A percentile compares a stretch with the other conserved stretches of the same genome.
phyloP scores from a whole-genome alignment of 1,139 yeast species.

The Yamadazyma sp. region DNA sequence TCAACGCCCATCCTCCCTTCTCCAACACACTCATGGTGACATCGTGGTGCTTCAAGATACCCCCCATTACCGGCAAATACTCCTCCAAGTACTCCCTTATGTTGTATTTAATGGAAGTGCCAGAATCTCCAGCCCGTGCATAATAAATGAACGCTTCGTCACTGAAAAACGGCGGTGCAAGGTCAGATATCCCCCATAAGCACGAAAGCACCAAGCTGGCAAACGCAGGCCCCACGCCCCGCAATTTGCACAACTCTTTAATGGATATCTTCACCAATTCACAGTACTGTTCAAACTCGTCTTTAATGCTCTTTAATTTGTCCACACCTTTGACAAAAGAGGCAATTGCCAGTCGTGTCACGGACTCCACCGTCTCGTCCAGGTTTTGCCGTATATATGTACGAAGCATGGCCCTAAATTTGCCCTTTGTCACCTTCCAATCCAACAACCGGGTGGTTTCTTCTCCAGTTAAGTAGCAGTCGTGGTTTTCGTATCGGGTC shows the following conservation, averaged over 20 bases:
- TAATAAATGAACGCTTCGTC: constrained; percentile 39
- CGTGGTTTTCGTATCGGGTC: constrained; percentile 19
- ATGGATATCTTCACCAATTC: constrained; percentile 23
- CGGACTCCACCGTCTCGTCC: constrained; percentile 23
- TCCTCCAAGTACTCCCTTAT: constrained; percentile 42
- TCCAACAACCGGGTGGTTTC: constrained; percentile 46
- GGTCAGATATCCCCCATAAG: constrained; percentile 19
- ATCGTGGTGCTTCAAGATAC: constrained; percentile 12
- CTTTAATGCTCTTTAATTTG: constrained; percentile 3
- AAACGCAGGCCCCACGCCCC: constrained; percentile 55
- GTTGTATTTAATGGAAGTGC: constrained; percentile 41
- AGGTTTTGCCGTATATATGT: constrained; percentile 40
- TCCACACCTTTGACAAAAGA: constrained; percentile 18
- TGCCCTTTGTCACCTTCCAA: constrained; percentile 52
- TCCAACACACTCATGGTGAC: constrained; percentile 25
- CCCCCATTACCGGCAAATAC: constrained; percentile 23
- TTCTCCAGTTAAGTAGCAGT: constrained; percentile 31
- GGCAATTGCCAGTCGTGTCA: constrained; percentile 31
- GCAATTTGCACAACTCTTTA: constrained; percentile 31
- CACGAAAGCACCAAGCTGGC: constrained; percentile 45
- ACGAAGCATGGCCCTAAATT: constrained; percentile 46
- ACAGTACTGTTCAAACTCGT: constrained; percentile 16
- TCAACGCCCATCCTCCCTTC: constrained; percentile 41
- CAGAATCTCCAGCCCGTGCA: constrained; percentile 29
- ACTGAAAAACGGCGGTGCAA: constrained; percentile 49